Base-by-base conservation (phyloP, 768 basidiomycete genomes). In the Psilocybe sp. region DNA sequence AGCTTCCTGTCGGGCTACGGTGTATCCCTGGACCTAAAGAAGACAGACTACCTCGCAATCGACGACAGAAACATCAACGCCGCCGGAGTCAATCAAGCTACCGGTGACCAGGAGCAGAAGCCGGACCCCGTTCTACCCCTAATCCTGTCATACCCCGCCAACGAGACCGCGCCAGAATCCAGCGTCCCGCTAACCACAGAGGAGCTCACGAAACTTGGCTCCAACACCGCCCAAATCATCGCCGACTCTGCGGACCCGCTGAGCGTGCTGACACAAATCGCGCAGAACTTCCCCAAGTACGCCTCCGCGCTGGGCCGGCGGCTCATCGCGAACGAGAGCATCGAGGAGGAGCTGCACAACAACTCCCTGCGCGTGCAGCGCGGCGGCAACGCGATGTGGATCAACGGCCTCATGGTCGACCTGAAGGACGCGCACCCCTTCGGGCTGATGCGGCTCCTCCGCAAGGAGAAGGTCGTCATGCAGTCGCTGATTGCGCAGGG, bases 21-120 rank as follows among this genome's bases (percentile, higher is more conserved):
- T 3, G 95, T 95, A 6, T 78, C 88, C 16, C 72, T 99, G 46
- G 92, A 96, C 57, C 68, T 99, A 58, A 99, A 99, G 75, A 97
- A 95, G 72, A 97, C 83, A 77, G 97, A 99, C 60, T 99, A 98
- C 63, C 79, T 98, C 11, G 93, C 87, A 4, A 71, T 98, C 7
- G 97, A 99, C 62, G 97, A 99, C 64, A 74, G 97, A 40, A 66
- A 78, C 44, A 61, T 70, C 3, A 66, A 64, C 38, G 44, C 52
- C 42, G 54, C 58, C 50, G 52, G 60, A 56, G 23, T 51, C 1
- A 51, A 44, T 11, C 18, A 54, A 32, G 56, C 59, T 23, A 58
- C 61, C 4, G 69, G 73, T 49, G 56, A 58, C 9, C 64, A 65
- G 19, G 60, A 50, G 2, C 54, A 55, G 19, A 46, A 44, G 5